Evolutionary conservation across 2,329 filamentous ascomycete genomes (phyloP).

Genomic region (Colletotrichum sp.): DNA sequence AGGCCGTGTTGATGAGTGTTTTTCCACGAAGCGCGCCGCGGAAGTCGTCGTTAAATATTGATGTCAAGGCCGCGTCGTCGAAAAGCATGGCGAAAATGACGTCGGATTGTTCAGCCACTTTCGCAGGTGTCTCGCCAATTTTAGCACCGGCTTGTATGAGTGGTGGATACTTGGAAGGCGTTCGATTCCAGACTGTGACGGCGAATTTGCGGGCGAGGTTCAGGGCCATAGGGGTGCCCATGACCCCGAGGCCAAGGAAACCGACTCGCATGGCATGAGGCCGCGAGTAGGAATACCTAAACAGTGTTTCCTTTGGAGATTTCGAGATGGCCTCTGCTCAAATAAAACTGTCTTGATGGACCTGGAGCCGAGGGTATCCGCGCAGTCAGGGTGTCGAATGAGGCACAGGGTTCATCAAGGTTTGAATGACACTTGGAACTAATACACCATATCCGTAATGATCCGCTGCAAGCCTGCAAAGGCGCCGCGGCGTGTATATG

Average conservation of each 20-base stretch:
- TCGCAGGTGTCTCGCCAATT: conserved; percentile 25
- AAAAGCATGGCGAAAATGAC: conserved; percentile 35
- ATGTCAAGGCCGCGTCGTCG: conserved; percentile 27
- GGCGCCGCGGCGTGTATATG: background rate
- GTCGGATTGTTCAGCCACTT: conserved; percentile 29
- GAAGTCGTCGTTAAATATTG: conserved; percentile 27
- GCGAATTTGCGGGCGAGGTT: conserved; percentile 30
- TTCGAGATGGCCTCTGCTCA: background rate
- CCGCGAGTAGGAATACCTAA: rapidly evolving
- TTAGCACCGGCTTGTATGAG: conserved; percentile 24
- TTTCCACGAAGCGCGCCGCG: conserved; percentile 28
- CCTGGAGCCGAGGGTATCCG: background rate
- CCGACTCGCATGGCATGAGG: conserved; percentile 21
- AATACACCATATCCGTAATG: too few species aligned
- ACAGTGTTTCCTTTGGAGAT: background rate
- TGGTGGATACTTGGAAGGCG: conserved; percentile 25
- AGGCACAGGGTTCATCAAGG: background rate
- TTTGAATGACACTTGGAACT: background rate
- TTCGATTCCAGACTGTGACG: conserved; percentile 35
- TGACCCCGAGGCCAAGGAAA: conserved; percentile 34
- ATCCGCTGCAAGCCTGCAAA: background rate
- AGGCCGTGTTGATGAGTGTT: conserved; percentile 34
- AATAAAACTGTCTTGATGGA: background rate
- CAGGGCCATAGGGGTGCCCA: conserved; percentile 37
- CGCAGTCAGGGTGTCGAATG: background rate